These are phyloP conservation scores for Hydrangea macrophylla DNA, from an alignment of 148 eudicot genomes.

Conservation along the genomic window DNA sequence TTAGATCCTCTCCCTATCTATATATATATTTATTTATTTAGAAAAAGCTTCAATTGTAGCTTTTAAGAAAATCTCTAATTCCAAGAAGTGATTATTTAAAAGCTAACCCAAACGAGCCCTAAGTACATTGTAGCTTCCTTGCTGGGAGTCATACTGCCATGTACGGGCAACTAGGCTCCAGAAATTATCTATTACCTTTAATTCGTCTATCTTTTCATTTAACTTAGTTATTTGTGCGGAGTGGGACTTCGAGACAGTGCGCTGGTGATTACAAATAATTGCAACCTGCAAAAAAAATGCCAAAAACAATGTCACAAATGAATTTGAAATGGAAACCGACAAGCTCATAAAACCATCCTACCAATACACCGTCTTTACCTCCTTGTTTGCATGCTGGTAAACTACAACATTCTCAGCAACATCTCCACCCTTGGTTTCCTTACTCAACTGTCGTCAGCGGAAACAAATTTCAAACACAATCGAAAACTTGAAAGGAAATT, in stretches of 20 bases:
- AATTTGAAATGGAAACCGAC: too few species aligned
- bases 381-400: conserved; percentile 86
- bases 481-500: neutral
- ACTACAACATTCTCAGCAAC: conserved; percentile 64
- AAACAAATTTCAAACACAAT: conserved; percentile 18
- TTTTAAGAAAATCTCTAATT: too few species aligned
- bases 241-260: conserved; percentile 87
- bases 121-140: too few species aligned
- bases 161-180: neutral
- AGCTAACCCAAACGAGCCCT: too few species aligned
- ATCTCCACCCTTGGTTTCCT: conserved; percentile 65
- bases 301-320: conserved; percentile 12
- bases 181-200: conserved; percentile 52
- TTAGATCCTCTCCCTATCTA: too few species aligned
- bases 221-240: conserved; percentile 73
- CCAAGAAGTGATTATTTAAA: too few species aligned
- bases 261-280: conserved; percentile 98
- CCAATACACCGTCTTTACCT: conserved; percentile 41
- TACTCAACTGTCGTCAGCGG: conserved; percentile 47
- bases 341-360: neutral
- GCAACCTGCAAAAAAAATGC: conserved; percentile 67
- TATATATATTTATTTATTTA: too few species aligned
- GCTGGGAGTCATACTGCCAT: too few species aligned
- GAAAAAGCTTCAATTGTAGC: too few species aligned
- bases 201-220: conserved; percentile 65